Evolutionary conservation across 495 filamentous ascomycete genomes (phyloP), one percentile per base, ranked within the genome.

Genomic region (Neurospora sp.): DNA sequence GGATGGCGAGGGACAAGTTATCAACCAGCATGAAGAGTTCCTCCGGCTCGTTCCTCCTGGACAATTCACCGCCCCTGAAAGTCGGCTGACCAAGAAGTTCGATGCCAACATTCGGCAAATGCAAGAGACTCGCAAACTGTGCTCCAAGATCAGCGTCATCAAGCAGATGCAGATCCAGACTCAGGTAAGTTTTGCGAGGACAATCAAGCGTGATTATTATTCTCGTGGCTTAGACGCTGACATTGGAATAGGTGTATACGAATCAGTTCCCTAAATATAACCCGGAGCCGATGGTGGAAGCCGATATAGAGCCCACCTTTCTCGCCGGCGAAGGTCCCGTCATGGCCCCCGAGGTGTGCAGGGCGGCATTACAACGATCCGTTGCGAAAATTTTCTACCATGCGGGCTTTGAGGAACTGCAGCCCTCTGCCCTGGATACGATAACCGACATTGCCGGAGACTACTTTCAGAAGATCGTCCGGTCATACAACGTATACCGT

Each of bases 101-200:
- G 92, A 97, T 73, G 89, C 89, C 70, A 99, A 99, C 76, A 91
- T 98, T 84, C 88, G 88, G 46, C 94, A 98, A 78, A 94, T 98
- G 90, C 96, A 99, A 80, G 95, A 98, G 73, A 98, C 96, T 0
- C 86, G 96, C 76, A 98, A 98, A 80, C 87, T 99, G 12, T 96
- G 93, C 79, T 94, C 94, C 4, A 98, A 98, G 81, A 94, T 98
- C 78, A 90, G 93, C 39, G 91, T 99, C 73, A 94, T 99, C 79
- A 99, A 98, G 85, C 96, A 99, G 84, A 99, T 99, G 96, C 96
- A 98, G 80, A 85, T 97, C 39, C 96, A 99, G 78, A 91, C 94
- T 65, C 96, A 97, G 88, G 94, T 94, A 89, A 75, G 84, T 75
- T 68, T 70, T 42, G 5, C 22, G 53, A 16, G 22, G 0, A 2